Evolutionary conservation across 2,329 filamentous ascomycete species (phyloP), one percentile per base, ranked within the genome.

Genomic region (Venturia effusa): DNA sequence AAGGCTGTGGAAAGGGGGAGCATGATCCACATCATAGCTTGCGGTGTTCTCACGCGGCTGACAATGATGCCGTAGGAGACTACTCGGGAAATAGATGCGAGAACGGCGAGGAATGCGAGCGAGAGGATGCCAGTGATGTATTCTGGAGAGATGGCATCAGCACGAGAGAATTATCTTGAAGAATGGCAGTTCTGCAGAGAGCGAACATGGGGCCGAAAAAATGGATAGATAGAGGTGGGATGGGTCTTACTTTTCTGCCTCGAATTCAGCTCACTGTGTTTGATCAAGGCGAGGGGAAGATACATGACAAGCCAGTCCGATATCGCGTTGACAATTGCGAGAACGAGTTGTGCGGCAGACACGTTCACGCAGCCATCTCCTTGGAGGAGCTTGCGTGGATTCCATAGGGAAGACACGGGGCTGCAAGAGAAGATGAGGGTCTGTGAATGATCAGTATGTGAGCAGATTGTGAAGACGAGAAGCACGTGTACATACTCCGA

Each of bases 391-490:
- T 57, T 57, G 15, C 30, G 27, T 37, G 59, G 34, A 15, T 40
- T 32, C 59, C 59, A 60, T 3, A 43, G 15, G 11, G 34, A 40
- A 17, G 59, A 60, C n/a, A 60, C 19, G 5, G 59, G 59, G 37
- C 40, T 60, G n/a, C 59, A 60, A 37, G 59, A 40, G 27, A 60
- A 60, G 37, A 60, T 32, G n/a, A 43, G n/a, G 4, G 59, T 60
- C 59, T 60, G 15, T n/a, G 13, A 17, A 8, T 13, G 15, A 15
- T 60, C 17, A 60, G 59, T 60, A 27, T 22, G 37, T 2, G 3
- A 41, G 15, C 8, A 4, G 37, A 4, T 22, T n/a, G 19, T 15
- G 4, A 19, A 37, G n/a, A 7, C 4, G 15, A 15, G 3, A 32
- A 43, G 45, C n/a, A 13, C 1, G 10, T 60, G 15, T 27, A n/a